Evolutionary conservation across 2,329 filamentous ascomycete species (phyloP).

Genomic region (Ophiocordyceps robertsii): DNA sequence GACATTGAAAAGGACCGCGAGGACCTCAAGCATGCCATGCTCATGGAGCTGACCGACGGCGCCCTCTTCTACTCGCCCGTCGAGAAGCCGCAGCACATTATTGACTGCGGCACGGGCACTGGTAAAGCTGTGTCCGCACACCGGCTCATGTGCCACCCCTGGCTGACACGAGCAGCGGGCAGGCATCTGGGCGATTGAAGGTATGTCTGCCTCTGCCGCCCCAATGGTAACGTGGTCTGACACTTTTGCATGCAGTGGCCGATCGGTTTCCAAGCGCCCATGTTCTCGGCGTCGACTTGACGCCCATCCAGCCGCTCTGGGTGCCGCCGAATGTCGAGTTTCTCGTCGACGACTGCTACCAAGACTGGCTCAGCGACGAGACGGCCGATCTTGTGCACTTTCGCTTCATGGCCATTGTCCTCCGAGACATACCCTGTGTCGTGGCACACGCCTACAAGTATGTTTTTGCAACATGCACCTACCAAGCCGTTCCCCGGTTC

Average conservation of each 20-base stretch:
- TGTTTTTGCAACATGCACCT: too few species aligned
- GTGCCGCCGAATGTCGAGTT: constrained; percentile 26
- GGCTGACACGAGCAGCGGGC: too few species aligned
- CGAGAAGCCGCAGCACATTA: constrained; percentile 17
- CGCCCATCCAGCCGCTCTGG: constrained; percentile 25
- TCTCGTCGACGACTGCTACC: constrained; percentile 20
- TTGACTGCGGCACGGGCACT: constrained; percentile 25
- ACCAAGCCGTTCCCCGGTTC: too few species aligned
- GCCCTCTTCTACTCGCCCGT: constrained; percentile 28
- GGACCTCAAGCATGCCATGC: constrained; percentile 25
- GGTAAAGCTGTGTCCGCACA: background rate
- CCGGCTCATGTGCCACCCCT: background rate
- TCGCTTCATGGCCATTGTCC: constrained; percentile 9
- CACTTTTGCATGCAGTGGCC: background rate
- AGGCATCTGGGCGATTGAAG: constrained; percentile 5
- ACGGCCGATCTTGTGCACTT: constrained; percentile 17
- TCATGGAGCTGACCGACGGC: constrained; percentile 18
- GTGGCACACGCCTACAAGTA: constrained; percentile 9
- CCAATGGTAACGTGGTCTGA: too few species aligned
- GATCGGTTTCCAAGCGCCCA: constrained; percentile 20
- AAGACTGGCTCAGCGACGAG: constrained; percentile 15
- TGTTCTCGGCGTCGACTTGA: constrained; percentile 24
- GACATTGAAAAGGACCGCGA: constrained; percentile 23
- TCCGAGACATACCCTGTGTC: constrained; percentile 7
- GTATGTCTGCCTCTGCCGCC: background rate